Percentiles rank a stretch among this genome's conserved stretches.
These are phyloP conservation scores for Pneumocystis sp. DNA, from an alignment of 1,139 yeast genomes.

Conservation along the genomic window DNA sequence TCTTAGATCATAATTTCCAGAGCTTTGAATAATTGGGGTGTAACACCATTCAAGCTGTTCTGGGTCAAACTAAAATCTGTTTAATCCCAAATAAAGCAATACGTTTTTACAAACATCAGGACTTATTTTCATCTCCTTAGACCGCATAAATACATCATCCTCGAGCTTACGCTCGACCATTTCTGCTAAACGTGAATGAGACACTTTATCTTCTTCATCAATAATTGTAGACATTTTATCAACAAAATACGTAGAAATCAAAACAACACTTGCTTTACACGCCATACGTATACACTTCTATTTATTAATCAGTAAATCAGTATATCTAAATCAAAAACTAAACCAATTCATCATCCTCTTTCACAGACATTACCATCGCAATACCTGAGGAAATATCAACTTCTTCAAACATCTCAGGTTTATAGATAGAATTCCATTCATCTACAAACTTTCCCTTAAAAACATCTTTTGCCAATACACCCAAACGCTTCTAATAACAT, in stretches of 20 bases:
- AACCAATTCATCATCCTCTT: slow-evolving; percentile 62
- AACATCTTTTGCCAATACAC: slow-evolving; percentile 54
- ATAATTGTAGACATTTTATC: slow-evolving; percentile 79
- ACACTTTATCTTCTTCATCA: slow-evolving; percentile 67
- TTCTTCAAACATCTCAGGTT: slow-evolving; percentile 30
- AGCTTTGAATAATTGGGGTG: slow-evolving; percentile 81
- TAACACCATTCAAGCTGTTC: slow-evolving; percentile 85
- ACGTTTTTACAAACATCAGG: slow-evolving; percentile 28
- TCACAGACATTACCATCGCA: slow-evolving; percentile 51
- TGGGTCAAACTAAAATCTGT: slow-evolving; percentile 41
- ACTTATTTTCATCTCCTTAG: slow-evolving; percentile 39
- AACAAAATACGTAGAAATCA: slow-evolving; percentile 63
- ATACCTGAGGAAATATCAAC: slow-evolving; percentile 45
- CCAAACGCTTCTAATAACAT: slow-evolving; percentile 31
- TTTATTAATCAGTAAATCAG: neutral
- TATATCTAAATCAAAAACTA: neutral
- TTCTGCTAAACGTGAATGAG: slow-evolving; percentile 62
- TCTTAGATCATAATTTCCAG: slow-evolving; percentile 68
- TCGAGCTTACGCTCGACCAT: slow-evolving; percentile 71
- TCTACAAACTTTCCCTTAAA: slow-evolving; percentile 70
- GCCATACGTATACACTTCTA: slow-evolving; percentile 40
- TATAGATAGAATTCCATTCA: slow-evolving; percentile 39
- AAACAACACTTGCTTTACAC: slow-evolving; percentile 58
- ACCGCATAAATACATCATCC: slow-evolving; percentile 47
- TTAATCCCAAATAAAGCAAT: slow-evolving; percentile 22